phyloP scores from a whole-genome alignment of 179 eudicot species.

The Vitellaria paradoxa region DNA sequence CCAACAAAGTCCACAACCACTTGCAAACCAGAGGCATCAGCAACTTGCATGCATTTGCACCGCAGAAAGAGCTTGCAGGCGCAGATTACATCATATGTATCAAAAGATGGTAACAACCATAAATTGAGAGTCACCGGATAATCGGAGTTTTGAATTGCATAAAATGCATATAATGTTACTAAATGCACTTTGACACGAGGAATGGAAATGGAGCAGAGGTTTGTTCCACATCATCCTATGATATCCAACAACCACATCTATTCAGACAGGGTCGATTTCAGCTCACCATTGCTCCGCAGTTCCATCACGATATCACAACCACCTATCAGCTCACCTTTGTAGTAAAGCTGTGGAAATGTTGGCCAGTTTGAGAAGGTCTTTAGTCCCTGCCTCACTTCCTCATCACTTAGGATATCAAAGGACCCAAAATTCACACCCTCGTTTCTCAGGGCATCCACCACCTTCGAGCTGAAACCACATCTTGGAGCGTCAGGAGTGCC shows the following conservation, averaged over 20 bases:
- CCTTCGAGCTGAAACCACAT: constrained; percentile 94
- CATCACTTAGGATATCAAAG: constrained; percentile 76
- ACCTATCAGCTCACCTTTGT: constrained; percentile 89
- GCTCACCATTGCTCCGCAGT: constrained; percentile 60
- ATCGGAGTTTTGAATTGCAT: not conserved
- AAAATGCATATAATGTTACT: not conserved
- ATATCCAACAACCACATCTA: constrained; percentile 18
- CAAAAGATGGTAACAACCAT: not conserved
- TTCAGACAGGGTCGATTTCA: constrained; percentile 71
- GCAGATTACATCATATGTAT: not conserved
- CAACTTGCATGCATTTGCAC: not conserved
- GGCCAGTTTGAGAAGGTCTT: constrained; percentile 95
- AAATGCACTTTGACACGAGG: not conserved
- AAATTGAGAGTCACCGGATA: not conserved
- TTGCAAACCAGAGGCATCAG: no score
- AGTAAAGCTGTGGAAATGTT: constrained; percentile 91
- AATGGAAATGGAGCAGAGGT: not conserved
- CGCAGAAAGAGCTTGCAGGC: not conserved
- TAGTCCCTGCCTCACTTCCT: constrained; percentile 79
- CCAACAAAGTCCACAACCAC: no score
- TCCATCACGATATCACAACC: constrained; percentile 96
- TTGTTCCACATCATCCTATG: not conserved
- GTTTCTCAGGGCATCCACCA: constrained; percentile 71
- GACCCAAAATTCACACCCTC: constrained; percentile 75
- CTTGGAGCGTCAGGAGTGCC: constrained; percentile 81